These are phyloP conservation scores for Sporisorium iseilematis-ciliati DNA, from an alignment of 1,284 basidiomycete genomes.

Conservation along the genomic window DNA sequence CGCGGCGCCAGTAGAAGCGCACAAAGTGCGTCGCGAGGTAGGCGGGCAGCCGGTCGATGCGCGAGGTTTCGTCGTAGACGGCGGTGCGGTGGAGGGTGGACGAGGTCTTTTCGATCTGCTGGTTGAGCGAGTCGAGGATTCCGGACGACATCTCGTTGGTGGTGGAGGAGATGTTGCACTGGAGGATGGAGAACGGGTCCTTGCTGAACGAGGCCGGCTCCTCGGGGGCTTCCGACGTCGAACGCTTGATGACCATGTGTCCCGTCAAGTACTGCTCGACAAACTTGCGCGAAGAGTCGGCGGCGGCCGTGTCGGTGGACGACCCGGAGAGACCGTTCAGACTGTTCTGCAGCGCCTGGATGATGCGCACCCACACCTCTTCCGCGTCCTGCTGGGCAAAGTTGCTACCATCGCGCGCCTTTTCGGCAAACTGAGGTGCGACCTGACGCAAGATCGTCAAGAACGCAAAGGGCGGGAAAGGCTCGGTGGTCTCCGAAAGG, in stretches of 20 bases:
- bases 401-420: constrained; percentile 70
- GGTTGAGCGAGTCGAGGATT: constrained; percentile 84
- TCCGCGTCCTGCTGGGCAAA: constrained; percentile 97
- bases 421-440: constrained; percentile 92
- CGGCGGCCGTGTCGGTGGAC: constrained; percentile 7
- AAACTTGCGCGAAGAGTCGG: constrained; percentile 71
- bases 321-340: constrained; percentile 69
- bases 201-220: constrained; percentile 78
- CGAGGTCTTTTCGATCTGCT: constrained; percentile 87
- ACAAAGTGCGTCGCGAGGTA: constrained; percentile 91
- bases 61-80: constrained; percentile 83
- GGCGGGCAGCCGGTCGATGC: constrained; percentile 84
- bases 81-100: constrained; percentile 83
- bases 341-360: constrained; percentile 80
- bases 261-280: constrained; percentile 88
- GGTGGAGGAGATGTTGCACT: constrained; percentile 87
- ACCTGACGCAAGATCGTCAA: constrained; percentile 79
- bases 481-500: constrained; percentile 82
- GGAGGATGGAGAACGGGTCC: constrained; percentile 87
- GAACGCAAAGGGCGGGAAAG: constrained; percentile 81
- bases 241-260: constrained; percentile 80
- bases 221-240: constrained; percentile 78
- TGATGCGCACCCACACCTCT: constrained; percentile 88
- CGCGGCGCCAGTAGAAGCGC: constrained; percentile 92
- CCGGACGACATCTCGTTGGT: constrained; percentile 93